Conservation (phyloP, 371 early-diverging fungal species). For the Mortierella sp. region DNA sequence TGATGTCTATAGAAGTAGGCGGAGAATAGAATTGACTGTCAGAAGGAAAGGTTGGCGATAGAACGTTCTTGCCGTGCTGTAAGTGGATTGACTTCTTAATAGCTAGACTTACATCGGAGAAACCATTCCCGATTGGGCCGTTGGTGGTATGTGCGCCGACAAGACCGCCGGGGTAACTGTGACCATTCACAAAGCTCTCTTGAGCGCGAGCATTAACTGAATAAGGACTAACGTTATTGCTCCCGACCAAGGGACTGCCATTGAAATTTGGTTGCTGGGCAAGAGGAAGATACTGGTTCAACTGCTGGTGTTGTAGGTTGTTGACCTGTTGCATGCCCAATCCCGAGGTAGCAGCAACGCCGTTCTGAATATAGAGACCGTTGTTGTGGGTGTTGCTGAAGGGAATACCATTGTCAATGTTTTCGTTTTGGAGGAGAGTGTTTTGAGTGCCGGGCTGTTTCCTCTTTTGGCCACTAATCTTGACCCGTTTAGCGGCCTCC, state of each 20-base stretch:
- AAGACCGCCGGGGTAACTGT: background rate
- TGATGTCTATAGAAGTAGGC: background rate
- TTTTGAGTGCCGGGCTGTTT: conserved; percentile 33
- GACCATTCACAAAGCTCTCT: background rate
- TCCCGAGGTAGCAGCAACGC: background rate
- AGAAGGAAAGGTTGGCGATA: background rate
- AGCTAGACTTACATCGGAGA: background rate
- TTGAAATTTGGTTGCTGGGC: background rate
- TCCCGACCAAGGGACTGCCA: background rate
- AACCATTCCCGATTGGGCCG: background rate
- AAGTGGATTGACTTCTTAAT: too few relatives aligned
- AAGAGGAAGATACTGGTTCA: conserved; percentile 8
- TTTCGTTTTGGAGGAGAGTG: conserved; percentile 4
- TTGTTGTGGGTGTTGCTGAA: too few relatives aligned
- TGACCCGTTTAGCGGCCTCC: conserved; percentile 41
- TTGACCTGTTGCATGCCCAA: conserved; percentile 4
- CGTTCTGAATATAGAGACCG: background rate
- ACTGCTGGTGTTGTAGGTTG: background rate
- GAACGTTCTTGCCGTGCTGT: background rate
- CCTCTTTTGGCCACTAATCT: conserved; percentile 25
- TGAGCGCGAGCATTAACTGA: background rate
- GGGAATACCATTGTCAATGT: background rate
- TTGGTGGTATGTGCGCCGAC: background rate
- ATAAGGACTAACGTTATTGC: background rate
- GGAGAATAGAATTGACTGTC: background rate